These are phyloP conservation scores for Ustilago loliicola DNA, from an alignment of 1,284 basidiomycete species.

Conservation along the genomic window DNA sequence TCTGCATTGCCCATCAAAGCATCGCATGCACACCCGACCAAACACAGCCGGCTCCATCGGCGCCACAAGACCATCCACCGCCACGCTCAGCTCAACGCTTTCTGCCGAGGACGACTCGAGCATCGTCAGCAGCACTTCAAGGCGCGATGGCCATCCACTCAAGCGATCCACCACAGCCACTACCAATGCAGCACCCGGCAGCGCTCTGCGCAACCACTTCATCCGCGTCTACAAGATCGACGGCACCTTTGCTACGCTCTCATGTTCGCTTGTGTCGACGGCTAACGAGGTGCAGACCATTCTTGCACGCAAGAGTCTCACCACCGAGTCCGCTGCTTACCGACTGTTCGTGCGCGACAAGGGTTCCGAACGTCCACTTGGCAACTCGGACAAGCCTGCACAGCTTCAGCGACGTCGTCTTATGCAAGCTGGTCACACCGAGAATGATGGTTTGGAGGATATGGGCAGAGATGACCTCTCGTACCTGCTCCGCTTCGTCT, in stretches of 20 bases:
- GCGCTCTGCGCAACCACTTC: slow-evolving; percentile 68
- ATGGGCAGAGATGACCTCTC: slow-evolving; percentile 85
- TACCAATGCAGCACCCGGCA: slow-evolving; percentile 11
- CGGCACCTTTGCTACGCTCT: slow-evolving; percentile 80
- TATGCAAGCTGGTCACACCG: slow-evolving; percentile 89
- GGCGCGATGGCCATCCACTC: slow-evolving; percentile 33
- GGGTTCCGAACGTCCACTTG: slow-evolving; percentile 66
- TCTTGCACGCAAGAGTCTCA: slow-evolving; percentile 54
- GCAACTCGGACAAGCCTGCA: slow-evolving; percentile 84
- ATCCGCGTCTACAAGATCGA: slow-evolving; percentile 85
- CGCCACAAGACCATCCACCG: slow-evolving; percentile 39
- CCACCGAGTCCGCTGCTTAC: slow-evolving; percentile 58
- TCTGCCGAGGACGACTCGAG: slow-evolving; percentile 50
- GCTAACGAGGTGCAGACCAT: slow-evolving; percentile 76
- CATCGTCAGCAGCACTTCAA: slow-evolving; percentile 19
- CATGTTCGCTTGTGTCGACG: slow-evolving; percentile 78
- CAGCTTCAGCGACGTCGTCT: slow-evolving; percentile 86
- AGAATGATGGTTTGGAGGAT: slow-evolving; percentile 83
- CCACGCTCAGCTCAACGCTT: slow-evolving; percentile 43
- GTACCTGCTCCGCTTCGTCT: slow-evolving; percentile 88
- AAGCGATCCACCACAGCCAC: slow-evolving; percentile 42
- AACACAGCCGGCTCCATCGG: slow-evolving; percentile 62
- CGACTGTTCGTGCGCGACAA: slow-evolving; percentile 69
- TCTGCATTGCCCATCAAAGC: slow-evolving; percentile 55
- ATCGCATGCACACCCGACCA: slow-evolving; percentile 48